Evolutionary conservation across 2,329 filamentous ascomycete genomes (phyloP).

Genomic region (Colletotrichum coccodes): DNA sequence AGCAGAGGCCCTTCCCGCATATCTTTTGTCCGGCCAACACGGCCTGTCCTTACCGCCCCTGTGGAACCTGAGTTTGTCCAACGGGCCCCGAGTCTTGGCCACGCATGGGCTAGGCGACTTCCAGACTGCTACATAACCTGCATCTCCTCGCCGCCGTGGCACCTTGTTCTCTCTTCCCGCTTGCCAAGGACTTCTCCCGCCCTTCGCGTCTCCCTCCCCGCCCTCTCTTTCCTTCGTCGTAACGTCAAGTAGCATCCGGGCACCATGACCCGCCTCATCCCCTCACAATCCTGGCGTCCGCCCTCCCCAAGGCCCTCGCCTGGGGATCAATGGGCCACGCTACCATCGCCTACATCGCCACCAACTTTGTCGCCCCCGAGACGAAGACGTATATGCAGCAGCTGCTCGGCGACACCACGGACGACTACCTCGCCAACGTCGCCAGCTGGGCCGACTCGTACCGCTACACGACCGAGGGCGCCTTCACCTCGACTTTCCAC

Average conservation of each 20-base stretch:
- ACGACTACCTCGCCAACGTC: slow-evolving; percentile 58
- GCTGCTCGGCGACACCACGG: slow-evolving; percentile 52
- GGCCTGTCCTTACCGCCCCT: background rate
- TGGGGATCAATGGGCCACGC: slow-evolving; percentile 61
- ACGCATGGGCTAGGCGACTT: background rate
- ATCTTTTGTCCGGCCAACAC: background rate
- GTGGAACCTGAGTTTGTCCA: background rate
- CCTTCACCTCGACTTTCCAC: slow-evolving; percentile 35
- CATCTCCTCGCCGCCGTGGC: background rate
- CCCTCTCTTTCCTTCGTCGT: no score
- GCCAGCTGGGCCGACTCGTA: slow-evolving; percentile 44
- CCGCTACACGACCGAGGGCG: slow-evolving; percentile 34
- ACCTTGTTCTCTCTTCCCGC: background rate
- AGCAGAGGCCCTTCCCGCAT: background rate
- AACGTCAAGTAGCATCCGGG: background rate
- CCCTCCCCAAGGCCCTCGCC: slow-evolving; percentile 38
- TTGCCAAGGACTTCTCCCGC: slow-evolving; percentile 10
- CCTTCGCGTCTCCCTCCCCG: background rate
- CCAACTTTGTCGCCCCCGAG: slow-evolving; percentile 54
- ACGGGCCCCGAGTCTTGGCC: background rate
- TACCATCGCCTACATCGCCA: slow-evolving; percentile 63
- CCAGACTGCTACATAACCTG: background rate
- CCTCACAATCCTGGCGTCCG: slow-evolving; percentile 36
- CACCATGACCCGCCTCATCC: slow-evolving; percentile 38
- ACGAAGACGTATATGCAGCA: slow-evolving; percentile 40